Conservation (phyloP, 257 asterid species). For the Lycium barbarum region DNA sequence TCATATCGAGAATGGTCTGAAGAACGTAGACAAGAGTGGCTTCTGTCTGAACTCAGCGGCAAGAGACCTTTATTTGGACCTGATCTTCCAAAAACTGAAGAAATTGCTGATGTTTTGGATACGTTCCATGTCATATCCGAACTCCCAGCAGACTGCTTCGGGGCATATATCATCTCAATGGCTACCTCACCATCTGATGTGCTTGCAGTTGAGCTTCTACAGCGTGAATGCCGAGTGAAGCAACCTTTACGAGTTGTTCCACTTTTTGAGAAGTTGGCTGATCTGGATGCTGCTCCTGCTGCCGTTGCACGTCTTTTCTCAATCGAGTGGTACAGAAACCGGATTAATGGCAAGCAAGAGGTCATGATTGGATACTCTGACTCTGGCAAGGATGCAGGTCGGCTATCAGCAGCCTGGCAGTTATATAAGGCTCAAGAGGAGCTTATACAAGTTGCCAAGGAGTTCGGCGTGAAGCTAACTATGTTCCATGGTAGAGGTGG, state of each 20-base stretch:
- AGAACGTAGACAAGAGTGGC: slow-evolving; percentile 59
- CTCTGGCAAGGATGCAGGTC: slow-evolving; percentile 68
- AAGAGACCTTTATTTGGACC: slow-evolving; percentile 58
- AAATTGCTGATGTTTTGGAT: slow-evolving; percentile 58
- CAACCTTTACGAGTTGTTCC: slow-evolving; percentile 57
- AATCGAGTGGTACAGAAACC: slow-evolving; percentile 57
- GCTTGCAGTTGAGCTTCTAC: slow-evolving; percentile 63
- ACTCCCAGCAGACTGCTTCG: slow-evolving; percentile 57
- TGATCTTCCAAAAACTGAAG: slow-evolving; percentile 60
- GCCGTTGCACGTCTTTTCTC: slow-evolving; percentile 65
- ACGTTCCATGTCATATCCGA: slow-evolving; percentile 57
- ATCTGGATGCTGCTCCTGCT: slow-evolving; percentile 60
- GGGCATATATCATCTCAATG: slow-evolving; percentile 60
- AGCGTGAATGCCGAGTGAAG: slow-evolving; percentile 57
- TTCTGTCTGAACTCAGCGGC: slow-evolving; percentile 57
- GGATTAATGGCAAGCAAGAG: slow-evolving; percentile 59
- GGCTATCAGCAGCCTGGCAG: slow-evolving; percentile 67
- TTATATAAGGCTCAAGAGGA: slow-evolving; percentile 65
- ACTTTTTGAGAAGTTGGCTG: slow-evolving; percentile 60
- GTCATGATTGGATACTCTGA: slow-evolving; percentile 70
- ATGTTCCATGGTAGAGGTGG: slow-evolving; percentile 73
- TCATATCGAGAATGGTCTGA: slow-evolving; percentile 59
- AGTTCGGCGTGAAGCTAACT: slow-evolving; percentile 56
- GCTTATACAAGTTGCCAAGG: slow-evolving; percentile 55
- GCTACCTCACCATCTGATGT: slow-evolving; percentile 62